These are phyloP conservation scores for Nannochloropsis salina DNA, from an alignment of 108 stramenopile genomes.

Conservation along the genomic window DNA sequence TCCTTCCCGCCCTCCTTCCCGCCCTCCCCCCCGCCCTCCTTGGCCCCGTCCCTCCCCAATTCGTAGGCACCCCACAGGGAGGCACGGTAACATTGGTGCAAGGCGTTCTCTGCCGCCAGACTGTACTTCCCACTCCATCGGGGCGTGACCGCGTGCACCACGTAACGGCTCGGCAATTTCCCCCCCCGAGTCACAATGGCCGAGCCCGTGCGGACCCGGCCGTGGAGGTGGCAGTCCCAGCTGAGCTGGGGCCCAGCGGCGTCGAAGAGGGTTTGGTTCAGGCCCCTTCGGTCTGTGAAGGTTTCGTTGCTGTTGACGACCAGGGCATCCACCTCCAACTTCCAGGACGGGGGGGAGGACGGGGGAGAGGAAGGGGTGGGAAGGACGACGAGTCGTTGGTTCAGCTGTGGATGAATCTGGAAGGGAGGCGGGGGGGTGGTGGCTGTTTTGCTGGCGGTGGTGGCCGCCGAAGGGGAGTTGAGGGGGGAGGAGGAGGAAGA, in stretches of 20 bases:
- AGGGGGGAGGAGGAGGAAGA: too few relatives aligned
- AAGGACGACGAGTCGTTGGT: not conserved
- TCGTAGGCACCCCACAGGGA: not conserved
- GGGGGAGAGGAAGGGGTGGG: not conserved
- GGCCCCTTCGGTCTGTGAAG: not conserved
- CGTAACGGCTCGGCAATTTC: not conserved
- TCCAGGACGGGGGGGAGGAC: not conserved
- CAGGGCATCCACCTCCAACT: not conserved
- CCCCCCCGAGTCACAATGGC: not conserved
- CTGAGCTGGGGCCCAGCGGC: not conserved
- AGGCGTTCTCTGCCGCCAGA: too few relatives aligned
- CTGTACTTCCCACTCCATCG: too few relatives aligned
- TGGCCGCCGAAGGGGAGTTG: too few relatives aligned
- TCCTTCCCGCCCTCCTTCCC: too few relatives aligned
- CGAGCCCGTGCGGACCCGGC: not conserved
- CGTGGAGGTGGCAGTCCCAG: not conserved
- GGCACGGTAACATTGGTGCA: not conserved
- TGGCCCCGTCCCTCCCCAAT: not conserved
- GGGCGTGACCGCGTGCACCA: not conserved
- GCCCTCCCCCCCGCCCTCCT: not conserved
- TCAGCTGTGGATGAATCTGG: not conserved
- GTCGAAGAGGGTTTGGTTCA: slow-evolving; percentile 1
- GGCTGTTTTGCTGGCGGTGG: too few relatives aligned
- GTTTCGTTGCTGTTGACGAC: slow-evolving; percentile 20
- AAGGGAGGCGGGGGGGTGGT: not conserved